phyloP scores from a whole-genome alignment of 208 protist species.

The Leishmania tropica region DNA sequence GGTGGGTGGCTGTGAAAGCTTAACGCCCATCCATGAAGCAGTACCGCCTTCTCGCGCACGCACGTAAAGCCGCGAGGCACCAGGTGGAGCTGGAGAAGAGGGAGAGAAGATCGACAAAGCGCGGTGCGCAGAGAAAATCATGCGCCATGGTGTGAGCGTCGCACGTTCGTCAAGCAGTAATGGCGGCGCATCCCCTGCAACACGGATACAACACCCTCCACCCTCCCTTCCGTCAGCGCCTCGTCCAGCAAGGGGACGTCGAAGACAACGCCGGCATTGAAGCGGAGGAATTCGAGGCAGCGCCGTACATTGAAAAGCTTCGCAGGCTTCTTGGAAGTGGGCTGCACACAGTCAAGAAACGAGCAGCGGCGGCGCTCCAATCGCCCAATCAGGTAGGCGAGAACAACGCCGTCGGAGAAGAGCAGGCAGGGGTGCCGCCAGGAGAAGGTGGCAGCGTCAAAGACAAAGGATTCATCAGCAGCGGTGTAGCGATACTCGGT shows the following conservation, averaged over 20 bases:
- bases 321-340: conserved; percentile 46
- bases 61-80: not conserved
- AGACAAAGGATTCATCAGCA: conserved; percentile 48
- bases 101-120: not conserved
- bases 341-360: conserved; percentile 62
- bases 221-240: conserved; percentile 47
- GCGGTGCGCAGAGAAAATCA: not conserved
- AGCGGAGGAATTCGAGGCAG: conserved; percentile 68
- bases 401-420: conserved; percentile 81
- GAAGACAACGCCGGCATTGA: conserved; percentile 39
- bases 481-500: conserved; percentile 49
- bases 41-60: not conserved
- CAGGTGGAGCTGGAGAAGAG: not conserved
- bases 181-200: conserved; percentile 30
- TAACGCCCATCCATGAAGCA: not conserved
- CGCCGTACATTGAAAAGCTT: conserved; percentile 80
- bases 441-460: conserved; percentile 12
- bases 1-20: not conserved
- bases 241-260: conserved; percentile 56
- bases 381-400: conserved; percentile 57
- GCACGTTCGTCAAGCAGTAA: conserved; percentile 13
- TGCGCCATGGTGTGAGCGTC: not conserved
- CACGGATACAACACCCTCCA: conserved; percentile 46
- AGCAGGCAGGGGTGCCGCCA: conserved; percentile 34
- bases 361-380: conserved; percentile 72